phyloP scores from a whole-genome alignment of 78 protist species.

The Emiliania huxleyi region DNA sequence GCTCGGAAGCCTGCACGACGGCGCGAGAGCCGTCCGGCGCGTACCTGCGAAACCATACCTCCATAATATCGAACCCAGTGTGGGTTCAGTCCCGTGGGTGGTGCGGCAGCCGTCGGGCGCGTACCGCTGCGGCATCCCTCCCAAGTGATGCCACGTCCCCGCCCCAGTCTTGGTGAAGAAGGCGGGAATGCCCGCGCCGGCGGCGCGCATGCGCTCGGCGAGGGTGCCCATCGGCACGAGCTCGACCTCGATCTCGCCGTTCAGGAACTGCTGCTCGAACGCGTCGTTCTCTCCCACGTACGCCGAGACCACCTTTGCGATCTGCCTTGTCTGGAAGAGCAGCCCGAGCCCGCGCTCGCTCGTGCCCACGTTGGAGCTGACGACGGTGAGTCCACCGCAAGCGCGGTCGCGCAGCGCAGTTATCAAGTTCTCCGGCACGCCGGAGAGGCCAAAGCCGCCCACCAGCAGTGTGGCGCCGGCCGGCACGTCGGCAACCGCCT shows the following conservation, averaged over 20 bases:
- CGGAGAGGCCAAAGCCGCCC: conserved; percentile 92
- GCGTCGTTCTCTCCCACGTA: conserved; percentile 94
- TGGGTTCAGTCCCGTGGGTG: too few relatives aligned
- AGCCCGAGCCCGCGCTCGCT: conserved; percentile 90
- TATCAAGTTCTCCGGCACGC: conserved; percentile 68
- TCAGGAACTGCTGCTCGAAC: conserved; percentile 84
- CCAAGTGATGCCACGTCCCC: conserved; percentile 59
- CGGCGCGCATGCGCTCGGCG: conserved; percentile 95
- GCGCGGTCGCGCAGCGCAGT: conserved; percentile 67
- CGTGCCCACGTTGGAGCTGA: conserved; percentile 85
- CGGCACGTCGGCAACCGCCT: conserved; percentile 82
- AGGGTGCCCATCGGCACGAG: conserved; percentile 91
- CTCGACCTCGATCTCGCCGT: conserved; percentile 92
- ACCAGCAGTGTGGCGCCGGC: conserved; percentile 55
- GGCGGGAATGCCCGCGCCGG: conserved; percentile 98
- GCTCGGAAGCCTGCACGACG: not conserved
- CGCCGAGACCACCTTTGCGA: conserved; percentile 87
- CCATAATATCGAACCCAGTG: too few relatives aligned
- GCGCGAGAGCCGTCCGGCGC: not conserved
- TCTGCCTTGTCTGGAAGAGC: conserved; percentile 65
- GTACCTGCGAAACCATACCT: too few relatives aligned
- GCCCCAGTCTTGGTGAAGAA: conserved; percentile 91
- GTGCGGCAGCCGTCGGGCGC: not conserved
- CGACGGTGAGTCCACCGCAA: conserved; percentile 78
- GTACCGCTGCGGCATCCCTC: not conserved